Conservation (phyloP, 2,329 filamentous ascomycete genomes). For the Diaporthe australafricana region DNA sequence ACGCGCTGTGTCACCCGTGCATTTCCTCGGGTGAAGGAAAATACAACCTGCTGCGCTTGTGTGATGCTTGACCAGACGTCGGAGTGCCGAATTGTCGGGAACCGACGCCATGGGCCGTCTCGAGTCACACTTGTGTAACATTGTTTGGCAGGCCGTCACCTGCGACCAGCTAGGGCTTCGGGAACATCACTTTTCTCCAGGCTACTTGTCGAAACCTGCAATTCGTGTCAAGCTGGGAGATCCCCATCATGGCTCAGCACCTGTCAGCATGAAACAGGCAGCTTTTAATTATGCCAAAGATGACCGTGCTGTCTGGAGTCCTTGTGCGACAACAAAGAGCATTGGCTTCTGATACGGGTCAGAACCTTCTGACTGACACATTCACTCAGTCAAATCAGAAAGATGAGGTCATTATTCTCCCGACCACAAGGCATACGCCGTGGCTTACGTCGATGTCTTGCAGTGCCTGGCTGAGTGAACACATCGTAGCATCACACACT, state of each 20-base stretch:
- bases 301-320: background rate
- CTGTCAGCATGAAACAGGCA: background rate
- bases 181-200: background rate
- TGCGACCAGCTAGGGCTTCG: background rate
- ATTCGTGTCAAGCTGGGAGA: background rate
- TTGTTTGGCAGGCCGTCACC: background rate
- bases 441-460: background rate
- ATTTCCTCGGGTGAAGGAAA: background rate
- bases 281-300: background rate
- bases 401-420: background rate
- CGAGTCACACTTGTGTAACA: constrained; percentile 13
- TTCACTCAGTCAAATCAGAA: background rate
- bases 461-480: background rate
- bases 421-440: background rate
- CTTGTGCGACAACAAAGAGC: background rate
- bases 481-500: background rate
- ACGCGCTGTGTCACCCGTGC: constrained; percentile 16
- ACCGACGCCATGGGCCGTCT: background rate
- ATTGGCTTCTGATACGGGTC: background rate
- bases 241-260: background rate
- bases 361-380: constrained; percentile 11
- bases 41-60: background rate
- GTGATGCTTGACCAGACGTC: constrained; percentile 11
- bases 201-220: background rate
- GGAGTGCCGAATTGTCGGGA: background rate